phyloP scores from a whole-genome alignment of 1,139 yeast species.

The Suhomyces taliae region DNA sequence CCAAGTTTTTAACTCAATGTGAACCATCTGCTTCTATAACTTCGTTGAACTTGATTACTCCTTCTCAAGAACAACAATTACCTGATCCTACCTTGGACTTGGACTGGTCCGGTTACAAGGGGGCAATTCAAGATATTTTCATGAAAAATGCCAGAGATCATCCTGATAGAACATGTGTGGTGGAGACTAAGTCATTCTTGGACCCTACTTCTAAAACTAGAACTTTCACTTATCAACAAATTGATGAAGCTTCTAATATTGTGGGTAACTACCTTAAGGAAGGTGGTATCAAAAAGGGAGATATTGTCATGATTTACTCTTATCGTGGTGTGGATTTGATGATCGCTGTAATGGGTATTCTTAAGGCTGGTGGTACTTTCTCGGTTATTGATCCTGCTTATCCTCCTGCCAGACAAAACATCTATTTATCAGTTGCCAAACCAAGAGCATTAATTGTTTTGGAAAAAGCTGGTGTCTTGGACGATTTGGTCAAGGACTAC shows the following conservation, averaged over 20 bases:
- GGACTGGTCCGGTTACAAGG: conserved; percentile 89
- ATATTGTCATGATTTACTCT: conserved; percentile 96
- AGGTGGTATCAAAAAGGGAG: conserved; percentile 85
- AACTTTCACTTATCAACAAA: conserved; percentile 77
- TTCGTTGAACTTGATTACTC: conserved; percentile 65
- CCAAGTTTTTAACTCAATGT: conserved; percentile 47
- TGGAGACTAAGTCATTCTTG: conserved; percentile 79
- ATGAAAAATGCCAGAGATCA: conserved; percentile 75
- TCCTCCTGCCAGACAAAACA: conserved; percentile 96
- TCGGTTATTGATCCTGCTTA: conserved; percentile 98
- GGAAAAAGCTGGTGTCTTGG: conserved; percentile 83
- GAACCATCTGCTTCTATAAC: conserved; percentile 50
- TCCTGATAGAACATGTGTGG: conserved; percentile 88
- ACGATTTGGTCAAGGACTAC: conserved; percentile 73
- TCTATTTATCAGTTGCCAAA: conserved; percentile 87
- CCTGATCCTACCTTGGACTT: conserved; percentile 89
- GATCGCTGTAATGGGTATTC: conserved; percentile 95
- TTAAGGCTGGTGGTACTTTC: conserved; percentile 97
- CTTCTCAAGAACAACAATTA: conserved; percentile 53
- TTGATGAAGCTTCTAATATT: conserved; percentile 89
- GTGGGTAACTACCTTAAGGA: conserved; percentile 85
- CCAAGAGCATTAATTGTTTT: conserved; percentile 90
- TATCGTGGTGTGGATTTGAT: conserved; percentile 96
- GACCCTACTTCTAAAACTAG: conserved; percentile 60
- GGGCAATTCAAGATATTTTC: conserved; percentile 95